phyloP scores from a whole-genome alignment of 2,329 filamentous ascomycete genomes.

The Fusarium denticulatum region DNA sequence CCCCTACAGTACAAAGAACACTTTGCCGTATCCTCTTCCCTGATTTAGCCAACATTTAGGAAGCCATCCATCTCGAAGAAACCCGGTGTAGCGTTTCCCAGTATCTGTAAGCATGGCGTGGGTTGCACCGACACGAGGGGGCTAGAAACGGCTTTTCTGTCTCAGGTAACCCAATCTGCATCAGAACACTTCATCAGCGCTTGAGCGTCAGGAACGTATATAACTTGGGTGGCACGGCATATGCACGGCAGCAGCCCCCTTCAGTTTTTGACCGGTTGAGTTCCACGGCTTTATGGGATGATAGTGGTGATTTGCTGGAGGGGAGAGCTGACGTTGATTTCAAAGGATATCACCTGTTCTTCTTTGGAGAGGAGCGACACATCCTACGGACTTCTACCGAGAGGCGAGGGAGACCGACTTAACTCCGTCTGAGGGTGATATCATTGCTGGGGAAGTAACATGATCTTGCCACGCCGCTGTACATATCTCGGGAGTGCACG shows the following conservation, averaged over 20 bases:
- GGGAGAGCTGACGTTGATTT: not conserved
- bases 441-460: not conserved
- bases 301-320: not conserved
- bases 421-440: not conserved
- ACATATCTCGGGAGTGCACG: not conserved
- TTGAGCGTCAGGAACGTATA: conserved; percentile 1
- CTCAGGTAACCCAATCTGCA: conserved; percentile 6
- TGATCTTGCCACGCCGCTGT: conserved; percentile 3
- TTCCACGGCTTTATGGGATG: conserved; percentile 27
- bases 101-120: not conserved
- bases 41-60: not conserved
- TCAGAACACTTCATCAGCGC: not conserved
- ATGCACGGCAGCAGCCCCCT: conserved; percentile 12
- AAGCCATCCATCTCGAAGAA: not conserved
- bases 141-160: not conserved
- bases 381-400: not conserved
- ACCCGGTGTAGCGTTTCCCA: not conserved
- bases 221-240: conserved; percentile 21
- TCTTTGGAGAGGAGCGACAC: conserved; percentile 1
- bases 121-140: conserved; percentile 12
- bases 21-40: not conserved
- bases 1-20: not conserved
- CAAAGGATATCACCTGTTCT: conserved; percentile 21
- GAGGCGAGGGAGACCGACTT: not conserved
- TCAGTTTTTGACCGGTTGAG: conserved; percentile 30